Conservation (phyloP, 257 asterid genomes). For the Solanum bukasovii region DNA sequence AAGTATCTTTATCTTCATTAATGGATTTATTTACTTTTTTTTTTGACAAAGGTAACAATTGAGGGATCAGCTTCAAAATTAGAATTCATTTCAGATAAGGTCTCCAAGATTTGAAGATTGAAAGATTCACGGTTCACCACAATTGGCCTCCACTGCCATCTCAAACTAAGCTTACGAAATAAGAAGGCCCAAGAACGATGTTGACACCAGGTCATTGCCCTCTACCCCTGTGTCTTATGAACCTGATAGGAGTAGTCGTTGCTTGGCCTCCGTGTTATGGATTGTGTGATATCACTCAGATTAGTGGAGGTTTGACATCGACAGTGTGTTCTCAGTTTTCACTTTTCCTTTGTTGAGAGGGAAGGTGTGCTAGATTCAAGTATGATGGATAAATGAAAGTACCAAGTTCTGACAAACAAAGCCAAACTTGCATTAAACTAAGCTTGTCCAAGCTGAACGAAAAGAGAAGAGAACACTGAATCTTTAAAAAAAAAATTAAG, state of each 20-base stretch:
- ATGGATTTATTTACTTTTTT: not conserved
- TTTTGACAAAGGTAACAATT: not conserved
- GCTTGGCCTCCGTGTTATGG: not conserved
- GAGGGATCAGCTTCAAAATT: not conserved
- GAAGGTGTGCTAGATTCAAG: not conserved
- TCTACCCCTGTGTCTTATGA: not conserved
- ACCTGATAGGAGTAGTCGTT: not conserved
- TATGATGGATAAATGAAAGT: not conserved
- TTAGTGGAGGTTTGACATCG: not conserved
- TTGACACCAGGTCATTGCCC: not conserved
- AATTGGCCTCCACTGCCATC: not conserved
- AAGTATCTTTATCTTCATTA: not conserved
- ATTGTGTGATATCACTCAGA: not conserved
- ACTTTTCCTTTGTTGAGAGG: not conserved
- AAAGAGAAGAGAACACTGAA: not conserved
- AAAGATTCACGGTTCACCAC: not conserved
- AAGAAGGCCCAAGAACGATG: not conserved
- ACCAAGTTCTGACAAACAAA: not conserved
- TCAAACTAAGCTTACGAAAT: not conserved
- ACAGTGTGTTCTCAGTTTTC: not conserved
- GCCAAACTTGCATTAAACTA: not conserved
- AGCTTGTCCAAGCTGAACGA: not conserved
- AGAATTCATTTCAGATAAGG: not conserved
- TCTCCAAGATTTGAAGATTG: not conserved
- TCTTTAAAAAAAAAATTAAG: not conserved